Conservation (phyloP, 169 alveolate genomes). For the Eimeria acervulina region DNA sequence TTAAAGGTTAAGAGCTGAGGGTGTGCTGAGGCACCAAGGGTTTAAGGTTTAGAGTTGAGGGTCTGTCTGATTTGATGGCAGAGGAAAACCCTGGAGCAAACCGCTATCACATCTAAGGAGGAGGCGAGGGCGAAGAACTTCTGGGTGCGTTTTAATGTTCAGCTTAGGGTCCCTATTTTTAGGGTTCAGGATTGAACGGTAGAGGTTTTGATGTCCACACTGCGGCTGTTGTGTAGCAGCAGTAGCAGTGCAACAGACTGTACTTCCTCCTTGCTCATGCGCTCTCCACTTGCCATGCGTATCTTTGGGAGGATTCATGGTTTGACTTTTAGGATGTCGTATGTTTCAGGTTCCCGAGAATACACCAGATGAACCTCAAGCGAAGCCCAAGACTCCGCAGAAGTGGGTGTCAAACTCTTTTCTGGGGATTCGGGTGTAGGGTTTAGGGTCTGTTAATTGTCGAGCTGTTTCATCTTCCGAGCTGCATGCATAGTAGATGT, state of each 20-base stretch:
- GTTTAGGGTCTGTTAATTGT: background rate
- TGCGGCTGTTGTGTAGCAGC: background rate
- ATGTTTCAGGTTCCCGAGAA: conserved; percentile 67
- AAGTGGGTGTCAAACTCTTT: background rate
- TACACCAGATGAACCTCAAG: conserved; percentile 69
- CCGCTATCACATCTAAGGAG: conserved; percentile 63
- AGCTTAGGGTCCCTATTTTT: background rate
- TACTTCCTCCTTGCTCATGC: background rate
- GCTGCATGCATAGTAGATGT: background rate
- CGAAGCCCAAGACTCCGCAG: conserved; percentile 55
- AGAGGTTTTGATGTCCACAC: background rate
- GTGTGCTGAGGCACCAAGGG: background rate
- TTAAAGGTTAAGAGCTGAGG: background rate
- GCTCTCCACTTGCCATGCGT: background rate
- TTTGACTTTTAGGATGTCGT: background rate
- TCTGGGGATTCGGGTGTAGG: background rate
- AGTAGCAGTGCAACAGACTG: background rate
- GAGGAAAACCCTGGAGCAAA: conserved; percentile 48
- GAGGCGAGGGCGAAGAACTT: conserved; percentile 79
- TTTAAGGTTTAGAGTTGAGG: background rate
- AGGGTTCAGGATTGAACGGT: background rate
- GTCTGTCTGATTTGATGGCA: background rate
- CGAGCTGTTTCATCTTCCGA: background rate
- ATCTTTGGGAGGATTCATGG: background rate
- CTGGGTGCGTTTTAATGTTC: conserved; percentile 36